Conservation (phyloP, 2,329 filamentous ascomycete species). For the Drechslera avenae region DNA sequence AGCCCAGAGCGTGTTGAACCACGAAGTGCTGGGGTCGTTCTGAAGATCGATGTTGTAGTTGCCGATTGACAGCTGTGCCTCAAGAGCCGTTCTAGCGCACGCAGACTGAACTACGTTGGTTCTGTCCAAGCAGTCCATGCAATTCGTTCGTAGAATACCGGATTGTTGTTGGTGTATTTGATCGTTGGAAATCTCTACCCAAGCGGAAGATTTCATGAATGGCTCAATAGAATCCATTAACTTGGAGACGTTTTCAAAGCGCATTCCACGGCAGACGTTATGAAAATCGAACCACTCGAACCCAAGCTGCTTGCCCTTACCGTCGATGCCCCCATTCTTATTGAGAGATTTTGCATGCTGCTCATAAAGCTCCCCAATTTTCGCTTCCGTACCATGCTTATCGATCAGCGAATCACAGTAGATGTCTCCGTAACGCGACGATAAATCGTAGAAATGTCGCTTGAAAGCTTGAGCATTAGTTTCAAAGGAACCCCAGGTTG, state of each 20-base stretch:
- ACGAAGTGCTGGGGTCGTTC: constrained; percentile 77
- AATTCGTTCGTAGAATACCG: constrained; percentile 90
- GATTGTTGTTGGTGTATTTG: constrained; percentile 60
- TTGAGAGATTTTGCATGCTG: constrained; percentile 70
- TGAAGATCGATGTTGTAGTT: constrained; percentile 78
- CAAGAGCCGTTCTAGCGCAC: constrained; percentile 80
- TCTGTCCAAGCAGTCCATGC: constrained; percentile 96
- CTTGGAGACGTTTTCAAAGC: constrained; percentile 89
- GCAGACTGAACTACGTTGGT: constrained; percentile 97
- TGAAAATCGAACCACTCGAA: constrained; percentile 99
- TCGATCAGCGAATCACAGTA: constrained; percentile 87
- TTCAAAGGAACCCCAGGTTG: constrained; percentile 78
- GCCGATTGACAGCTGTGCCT: constrained; percentile 75
- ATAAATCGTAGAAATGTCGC: constrained; percentile 75
- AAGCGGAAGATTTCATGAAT: constrained; percentile 72
- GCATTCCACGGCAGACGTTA: constrained; percentile 90
- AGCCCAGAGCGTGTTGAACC: constrained; percentile 97
- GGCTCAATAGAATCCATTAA: constrained; percentile 73
- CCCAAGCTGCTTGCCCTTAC: constrained; percentile 56
- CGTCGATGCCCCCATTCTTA: constrained; percentile 58
- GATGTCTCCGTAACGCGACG: constrained; percentile 72
- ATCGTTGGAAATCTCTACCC: constrained; percentile 64
- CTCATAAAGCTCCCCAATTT: constrained; percentile 79
- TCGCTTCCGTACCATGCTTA: constrained; percentile 80
- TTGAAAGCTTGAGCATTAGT: constrained; percentile 79